These are phyloP conservation scores for Aspergillus taichungensis DNA, from an alignment of 495 filamentous ascomycete species.

Conservation along the genomic window DNA sequence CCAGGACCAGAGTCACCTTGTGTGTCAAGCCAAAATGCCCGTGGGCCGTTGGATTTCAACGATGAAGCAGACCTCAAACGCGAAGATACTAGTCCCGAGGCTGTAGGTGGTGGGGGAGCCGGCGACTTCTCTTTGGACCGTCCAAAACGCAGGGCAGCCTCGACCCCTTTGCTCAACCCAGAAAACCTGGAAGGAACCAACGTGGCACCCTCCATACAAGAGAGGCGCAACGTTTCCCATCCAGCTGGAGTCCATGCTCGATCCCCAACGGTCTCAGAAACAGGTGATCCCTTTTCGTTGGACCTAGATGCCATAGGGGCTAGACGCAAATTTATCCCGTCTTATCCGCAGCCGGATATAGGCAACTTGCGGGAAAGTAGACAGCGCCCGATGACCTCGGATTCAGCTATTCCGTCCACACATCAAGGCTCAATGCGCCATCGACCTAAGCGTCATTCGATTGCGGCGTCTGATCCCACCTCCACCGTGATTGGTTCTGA, in stretches of 20 bases:
- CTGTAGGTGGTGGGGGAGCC: conserved; percentile 12
- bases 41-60: conserved; percentile 15
- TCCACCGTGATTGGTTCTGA: conserved; percentile 83
- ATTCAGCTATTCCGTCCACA: conserved; percentile 21
- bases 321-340: conserved; percentile 8
- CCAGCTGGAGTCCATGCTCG: conserved; percentile 26
- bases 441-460: conserved; percentile 37
- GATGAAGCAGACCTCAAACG: conserved; percentile 20
- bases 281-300: conserved; percentile 8
- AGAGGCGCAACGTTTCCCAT: conserved; percentile 36
- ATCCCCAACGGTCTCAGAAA: conserved; percentile 18
- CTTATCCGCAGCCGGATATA: conserved; percentile 16
- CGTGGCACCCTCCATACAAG: conserved; percentile 13
- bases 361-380: conserved; percentile 3
- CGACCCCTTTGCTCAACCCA: conserved; percentile 19
- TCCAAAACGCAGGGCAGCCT: conserved; percentile 30
- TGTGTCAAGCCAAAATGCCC: conserved; percentile 5
- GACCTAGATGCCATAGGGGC: conserved; percentile 5
- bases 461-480: conserved; percentile 57
- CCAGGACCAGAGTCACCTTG: conserved; percentile 1
- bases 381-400: conserved; percentile 20
- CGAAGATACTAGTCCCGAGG: conserved; percentile 9
- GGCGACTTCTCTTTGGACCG: conserved; percentile 23
- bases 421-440: conserved; percentile 27
- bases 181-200: conserved; percentile 17